Base-by-base conservation (phyloP, 2,329 filamentous ascomycete genomes). In the Microdochium paspali region DNA sequence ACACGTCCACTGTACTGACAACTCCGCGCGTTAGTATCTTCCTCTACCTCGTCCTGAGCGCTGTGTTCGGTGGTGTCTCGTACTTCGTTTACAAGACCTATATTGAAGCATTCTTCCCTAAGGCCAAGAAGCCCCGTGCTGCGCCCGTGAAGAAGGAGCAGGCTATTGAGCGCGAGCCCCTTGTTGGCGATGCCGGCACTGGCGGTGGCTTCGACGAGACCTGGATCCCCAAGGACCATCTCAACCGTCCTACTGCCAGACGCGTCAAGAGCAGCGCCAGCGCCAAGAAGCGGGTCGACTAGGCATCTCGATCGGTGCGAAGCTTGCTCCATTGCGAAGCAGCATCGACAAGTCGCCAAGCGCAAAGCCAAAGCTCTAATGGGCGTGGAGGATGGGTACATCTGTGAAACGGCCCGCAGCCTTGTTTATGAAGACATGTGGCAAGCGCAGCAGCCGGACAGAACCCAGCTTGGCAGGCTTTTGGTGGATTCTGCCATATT, bases 21-120 rank as follows among this genome's bases (percentile, higher is more conserved):
- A 21, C 10, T 21, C 10, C 18, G 35, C 18, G 10, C 4, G 18
- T 12, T 47, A 97, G 93, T 64, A 89, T 97, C 72, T 98, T 98
- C 82, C 82, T 98, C 53, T 97, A 97, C 76, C 76, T 95, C 64
- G 84, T 97, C 74, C 85, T 98, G 58, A 74, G 84, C 47, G 83
- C 77, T 52, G 79, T 77, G 53, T 94, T 95, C 65, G 81, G 71
- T 54, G 90, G 86, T 52, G 89, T 84, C 47, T 80, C 85, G 65
- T 96, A 91, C 81, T 95, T 95, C 69, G 89, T 96, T 72, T 98
- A 98, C 80, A 93, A 85, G 74, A 95, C 91, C 61, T 97, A 91
- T 90, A 86, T 98, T 69, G 87, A 90, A 60, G 84, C 90, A 13
- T 86, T 98, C 64, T 95, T 97, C 77, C 91, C 93, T 44, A 89